Evolutionary conservation across 257 asterid species (phyloP).

Genomic region (Solanum microdontum): DNA sequence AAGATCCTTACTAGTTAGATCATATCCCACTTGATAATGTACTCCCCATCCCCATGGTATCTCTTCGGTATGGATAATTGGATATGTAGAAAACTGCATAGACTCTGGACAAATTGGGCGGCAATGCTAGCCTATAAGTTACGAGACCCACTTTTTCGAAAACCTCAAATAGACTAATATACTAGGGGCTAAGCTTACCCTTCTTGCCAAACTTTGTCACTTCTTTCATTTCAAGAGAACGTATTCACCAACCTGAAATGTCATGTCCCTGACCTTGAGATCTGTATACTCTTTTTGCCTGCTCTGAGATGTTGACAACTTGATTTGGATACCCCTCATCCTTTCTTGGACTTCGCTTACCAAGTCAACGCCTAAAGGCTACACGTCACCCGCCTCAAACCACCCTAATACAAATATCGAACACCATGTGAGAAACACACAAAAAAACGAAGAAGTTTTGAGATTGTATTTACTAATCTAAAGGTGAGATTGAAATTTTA

Average conservation of each 20-base stretch:
- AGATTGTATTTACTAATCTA: too few relatives aligned
- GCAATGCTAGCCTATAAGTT: neutral
- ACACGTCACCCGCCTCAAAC: too few relatives aligned
- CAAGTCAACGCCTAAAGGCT: neutral
- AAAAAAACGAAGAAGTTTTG: too few relatives aligned
- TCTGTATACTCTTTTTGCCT: neutral
- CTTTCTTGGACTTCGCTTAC: neutral
- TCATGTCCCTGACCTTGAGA: neutral
- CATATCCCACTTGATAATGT: neutral
- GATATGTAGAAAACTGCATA: too few relatives aligned
- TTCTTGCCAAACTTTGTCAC: neutral
- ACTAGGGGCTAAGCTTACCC: neutral
- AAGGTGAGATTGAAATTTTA: too few relatives aligned
- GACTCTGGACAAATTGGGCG: neutral
- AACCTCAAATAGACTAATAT: too few relatives aligned
- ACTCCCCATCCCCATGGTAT: neutral
- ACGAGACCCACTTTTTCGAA: neutral
- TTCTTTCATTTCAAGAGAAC: neutral
- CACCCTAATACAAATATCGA: neutral
- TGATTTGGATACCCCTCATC: neutral
- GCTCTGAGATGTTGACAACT: neutral
- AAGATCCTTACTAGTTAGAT: neutral
- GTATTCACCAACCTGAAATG: neutral
- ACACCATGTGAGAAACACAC: too few relatives aligned
- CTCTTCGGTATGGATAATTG: neutral